A percentile compares a stretch with the other conserved stretches of the same genome.
These are phyloP conservation scores for Starmerella vaccinii DNA, from an alignment of 805 yeast species.

Conservation along the genomic window DNA sequence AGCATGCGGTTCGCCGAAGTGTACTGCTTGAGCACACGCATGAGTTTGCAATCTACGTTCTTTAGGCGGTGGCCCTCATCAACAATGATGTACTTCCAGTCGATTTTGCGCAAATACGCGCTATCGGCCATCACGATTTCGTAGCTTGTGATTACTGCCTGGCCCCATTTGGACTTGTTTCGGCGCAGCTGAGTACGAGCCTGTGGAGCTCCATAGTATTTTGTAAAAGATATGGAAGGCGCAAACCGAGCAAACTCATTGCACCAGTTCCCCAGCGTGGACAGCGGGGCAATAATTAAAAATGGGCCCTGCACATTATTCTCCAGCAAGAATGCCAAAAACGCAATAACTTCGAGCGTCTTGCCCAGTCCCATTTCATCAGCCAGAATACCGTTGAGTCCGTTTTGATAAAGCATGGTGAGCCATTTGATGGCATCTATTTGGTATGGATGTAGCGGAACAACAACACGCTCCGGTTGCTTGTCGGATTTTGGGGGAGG, in stretches of 20 bases:
- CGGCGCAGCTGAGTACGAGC: conserved; percentile 41
- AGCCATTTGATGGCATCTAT: conserved; percentile 87
- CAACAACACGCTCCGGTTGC: conserved; percentile 52
- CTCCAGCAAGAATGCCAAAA: conserved; percentile 64
- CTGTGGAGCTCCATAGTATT: conserved; percentile 52
- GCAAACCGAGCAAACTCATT: conserved; percentile 63
- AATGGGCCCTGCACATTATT: conserved; percentile 78
- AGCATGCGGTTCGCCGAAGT: conserved; percentile 55
- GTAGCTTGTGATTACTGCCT: conserved; percentile 69
- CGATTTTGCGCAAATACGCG: conserved; percentile 39
- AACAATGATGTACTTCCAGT: conserved; percentile 78
- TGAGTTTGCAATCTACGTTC: conserved; percentile 67
- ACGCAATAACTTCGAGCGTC: conserved; percentile 77
- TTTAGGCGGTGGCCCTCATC: conserved; percentile 95
- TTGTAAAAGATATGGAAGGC: conserved; percentile 51
- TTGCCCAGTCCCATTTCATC: conserved; percentile 98
- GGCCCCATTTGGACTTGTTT: conserved; percentile 27
- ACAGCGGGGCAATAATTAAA: conserved; percentile 86
- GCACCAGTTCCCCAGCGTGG: conserved; percentile 80
- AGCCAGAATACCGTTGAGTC: conserved; percentile 87
- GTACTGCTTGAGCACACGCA: conserved; percentile 58
- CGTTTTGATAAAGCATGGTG: conserved; percentile 78
- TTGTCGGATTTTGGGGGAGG: conserved; percentile 20
- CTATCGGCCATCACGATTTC: conserved; percentile 69
- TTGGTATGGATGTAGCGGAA: conserved; percentile 70